Base-by-base conservation (phyloP, 2,329 filamentous ascomycete genomes). In the Cladosporium sp. region DNA sequence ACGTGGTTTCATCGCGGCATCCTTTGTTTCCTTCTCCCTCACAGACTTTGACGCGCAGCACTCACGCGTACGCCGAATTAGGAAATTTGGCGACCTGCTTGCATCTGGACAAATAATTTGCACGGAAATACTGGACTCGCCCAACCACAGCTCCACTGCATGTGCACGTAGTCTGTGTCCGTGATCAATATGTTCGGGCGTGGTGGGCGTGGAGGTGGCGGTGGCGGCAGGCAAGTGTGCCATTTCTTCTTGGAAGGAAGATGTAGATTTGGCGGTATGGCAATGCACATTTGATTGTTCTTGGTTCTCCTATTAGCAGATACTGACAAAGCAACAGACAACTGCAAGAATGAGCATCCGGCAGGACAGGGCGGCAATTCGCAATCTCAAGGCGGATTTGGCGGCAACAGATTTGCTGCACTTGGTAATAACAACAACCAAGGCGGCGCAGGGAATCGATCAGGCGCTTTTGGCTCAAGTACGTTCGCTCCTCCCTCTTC, bases 191-290 rank as follows among this genome's bases (percentile, higher is more conserved):
- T 65, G 63, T 65, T 59, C 26, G 63, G 63, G 26, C 63, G 63
- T 54, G 63, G 63, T 58, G 55, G 55, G 12, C 55, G 55, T n/a
- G 12, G 30, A 14, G 52, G 52, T 41, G 62, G 62, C 57, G 66
- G 65, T 57, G 65, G 66, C 7, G 62, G 68, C 26, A 59, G 62
- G 47, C 67, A 66, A 34, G 74, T 90, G 65, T 92, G 90, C 81
- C 84, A 78, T 69, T 92, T 86, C 76, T 92, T 83, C 73, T 84
- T 85, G 74, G 83, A 88, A 75, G 88, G 88, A 52, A 82, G 82
- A 68, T 92, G 90, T 81, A 86, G 80, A 73, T 87, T 85, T 74
- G 89, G 89, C 78, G 81, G 88, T 89, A 80, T 69, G 82, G 7
- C 4, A 10, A 44, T n/a, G 18, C 38, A 8, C 36, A 41, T 41